phyloP scores from a whole-genome alignment of 148 eudicot species.

The Camellia japonica region DNA sequence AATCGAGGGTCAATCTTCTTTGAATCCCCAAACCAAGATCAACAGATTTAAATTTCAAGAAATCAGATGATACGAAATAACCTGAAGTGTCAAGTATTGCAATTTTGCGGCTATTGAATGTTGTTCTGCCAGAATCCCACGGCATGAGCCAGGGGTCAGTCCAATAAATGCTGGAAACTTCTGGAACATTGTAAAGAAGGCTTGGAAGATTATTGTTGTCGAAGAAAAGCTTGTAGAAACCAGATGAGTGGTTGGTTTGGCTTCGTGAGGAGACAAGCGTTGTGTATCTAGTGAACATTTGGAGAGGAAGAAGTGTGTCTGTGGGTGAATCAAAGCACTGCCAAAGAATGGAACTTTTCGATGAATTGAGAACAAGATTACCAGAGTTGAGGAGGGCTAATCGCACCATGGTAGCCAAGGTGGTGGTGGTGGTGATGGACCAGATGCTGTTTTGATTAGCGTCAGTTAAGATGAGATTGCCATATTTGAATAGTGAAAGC shows the following conservation, averaged over 20 bases:
- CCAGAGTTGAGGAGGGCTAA: slow-evolving; percentile 29
- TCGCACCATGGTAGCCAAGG: background rate
- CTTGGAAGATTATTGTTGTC: no score
- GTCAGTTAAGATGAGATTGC: slow-evolving; percentile 36
- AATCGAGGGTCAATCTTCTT: slow-evolving; percentile 47
- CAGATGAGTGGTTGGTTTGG: no score
- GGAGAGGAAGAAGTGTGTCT: no score
- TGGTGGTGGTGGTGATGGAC: background rate
- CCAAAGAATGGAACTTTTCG: no score
- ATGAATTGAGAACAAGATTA: no score
- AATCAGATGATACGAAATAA: slow-evolving; percentile 34
- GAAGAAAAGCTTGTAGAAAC: no score
- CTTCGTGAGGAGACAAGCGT: no score
- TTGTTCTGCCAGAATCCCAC: slow-evolving; percentile 26
- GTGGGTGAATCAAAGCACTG: no score
- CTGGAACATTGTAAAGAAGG: slow-evolving; percentile 16
- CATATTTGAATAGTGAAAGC: slow-evolving; percentile 27
- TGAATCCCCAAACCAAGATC: slow-evolving; percentile 30
- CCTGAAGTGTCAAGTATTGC: no score
- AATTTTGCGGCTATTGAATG: slow-evolving; percentile 13
- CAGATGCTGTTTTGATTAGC: slow-evolving; percentile 21
- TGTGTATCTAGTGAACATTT: no score
- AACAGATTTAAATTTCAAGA: slow-evolving; percentile 9
- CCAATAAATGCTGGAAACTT: slow-evolving; percentile 41
- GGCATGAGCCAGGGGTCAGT: slow-evolving; percentile 19